Base-by-base conservation (phyloP, 2,329 filamentous ascomycete species). In the Helminthosporium solani region DNA sequence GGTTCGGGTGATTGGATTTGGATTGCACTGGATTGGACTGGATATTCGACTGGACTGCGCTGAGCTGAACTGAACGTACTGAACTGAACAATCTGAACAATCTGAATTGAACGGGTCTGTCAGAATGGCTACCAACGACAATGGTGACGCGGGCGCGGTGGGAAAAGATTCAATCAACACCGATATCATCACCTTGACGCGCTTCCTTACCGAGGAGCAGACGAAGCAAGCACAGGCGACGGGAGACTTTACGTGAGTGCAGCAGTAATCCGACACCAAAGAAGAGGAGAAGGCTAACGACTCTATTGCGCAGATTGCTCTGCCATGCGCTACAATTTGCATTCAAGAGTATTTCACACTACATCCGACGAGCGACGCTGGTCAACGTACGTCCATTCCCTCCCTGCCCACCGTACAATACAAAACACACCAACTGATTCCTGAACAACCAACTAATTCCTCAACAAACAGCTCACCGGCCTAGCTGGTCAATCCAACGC, bases 291-390 rank as follows among this genome's bases (percentile, higher is more conserved):
- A n/a, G n/a, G n/a, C n/a, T n/a, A n/a, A n/a, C n/a, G n/a, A n/a
- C n/a, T n/a, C n/a, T n/a, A n/a, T n/a, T n/a, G n/a, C 41, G 33
- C 64, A 96, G 91, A 64, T 82, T 99, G 42, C 84, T 99, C 49
- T 96, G 90, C 80, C 94, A 99, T 72, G 91, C 94, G 50, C 87
- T 99, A 49, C 94, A 97, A 74, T 99, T 97, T 79, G 92, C 94
- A 56, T 99, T 99, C 86, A 99, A 99, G 80, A 95, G 90, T 58
- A 99, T 99, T 73, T 90, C 94, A 63, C 96, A 97, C 81, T 99
- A 96, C 79, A 99, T 99, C 73, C 91, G 92, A 64, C 87, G 94
- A 72, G 90, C 92, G 28, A 92, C 90, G 19, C 79, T 99, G 56
- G 92, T 97, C 76, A 96, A 96, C 78, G 71, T 74, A 58, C 40